Conservation (phyloP, 2,329 filamentous ascomycete species). For the Alternaria viburni region DNA sequence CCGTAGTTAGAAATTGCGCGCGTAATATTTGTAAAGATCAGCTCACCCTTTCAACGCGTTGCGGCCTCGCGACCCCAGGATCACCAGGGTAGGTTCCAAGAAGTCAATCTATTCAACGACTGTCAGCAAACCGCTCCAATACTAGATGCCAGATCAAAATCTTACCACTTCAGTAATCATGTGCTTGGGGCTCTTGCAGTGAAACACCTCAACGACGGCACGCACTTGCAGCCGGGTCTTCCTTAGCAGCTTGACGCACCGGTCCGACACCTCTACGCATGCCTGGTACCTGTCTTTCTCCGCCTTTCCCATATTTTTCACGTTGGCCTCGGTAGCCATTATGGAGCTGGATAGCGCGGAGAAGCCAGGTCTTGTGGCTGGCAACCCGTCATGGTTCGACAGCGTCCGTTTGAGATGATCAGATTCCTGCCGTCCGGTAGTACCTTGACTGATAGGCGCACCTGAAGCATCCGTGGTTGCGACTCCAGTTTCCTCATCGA, state of each 20-base stretch:
- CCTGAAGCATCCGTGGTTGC: conserved; percentile 59
- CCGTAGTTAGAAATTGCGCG: conserved; percentile 30
- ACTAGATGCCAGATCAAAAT: conserved; percentile 25
- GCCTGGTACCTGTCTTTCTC: conserved; percentile 83
- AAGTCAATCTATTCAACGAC: conserved; percentile 72
- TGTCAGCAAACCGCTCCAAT: conserved; percentile 31
- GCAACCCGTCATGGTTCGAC: conserved; percentile 49
- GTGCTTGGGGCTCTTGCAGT: conserved; percentile 97
- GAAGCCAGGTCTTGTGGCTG: conserved; percentile 34
- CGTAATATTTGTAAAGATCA: neutral
- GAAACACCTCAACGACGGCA: conserved; percentile 93
- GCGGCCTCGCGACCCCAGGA: conserved; percentile 88
- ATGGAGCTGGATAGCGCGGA: conserved; percentile 45
- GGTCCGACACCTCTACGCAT: conserved; percentile 81
- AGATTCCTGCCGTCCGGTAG: conserved; percentile 73
- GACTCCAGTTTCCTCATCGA: conserved; percentile 76
- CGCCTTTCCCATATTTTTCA: conserved; percentile 55
- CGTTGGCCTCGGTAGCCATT: conserved; percentile 43
- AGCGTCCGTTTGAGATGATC: conserved; percentile 73
- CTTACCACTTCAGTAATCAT: conserved; percentile 88
- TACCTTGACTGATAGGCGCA: conserved; percentile 72
- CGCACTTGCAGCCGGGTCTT: conserved; percentile 93
- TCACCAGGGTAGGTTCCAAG: conserved; percentile 87
- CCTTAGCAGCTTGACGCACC: conserved; percentile 81
- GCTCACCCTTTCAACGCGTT: conserved; percentile 91